These are phyloP conservation scores for Heliosperma pusillum DNA, from an alignment of 148 eudicot species.

Conservation along the genomic window DNA sequence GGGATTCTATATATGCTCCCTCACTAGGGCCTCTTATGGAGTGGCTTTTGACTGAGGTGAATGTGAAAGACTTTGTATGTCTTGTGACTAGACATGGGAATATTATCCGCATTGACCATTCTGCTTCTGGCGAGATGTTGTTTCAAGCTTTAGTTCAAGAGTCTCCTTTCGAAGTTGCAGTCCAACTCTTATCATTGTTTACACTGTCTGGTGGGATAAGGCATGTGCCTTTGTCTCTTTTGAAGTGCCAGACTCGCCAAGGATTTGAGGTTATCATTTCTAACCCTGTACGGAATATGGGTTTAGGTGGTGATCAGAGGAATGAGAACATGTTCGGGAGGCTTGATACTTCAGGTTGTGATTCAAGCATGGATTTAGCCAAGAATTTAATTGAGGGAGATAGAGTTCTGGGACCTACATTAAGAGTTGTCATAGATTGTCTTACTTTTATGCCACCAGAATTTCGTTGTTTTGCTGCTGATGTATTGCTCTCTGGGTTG, in stretches of 20 bases:
- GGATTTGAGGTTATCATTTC: conserved; percentile 63
- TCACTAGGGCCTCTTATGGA: conserved; percentile 78
- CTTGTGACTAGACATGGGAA: conserved; percentile 66
- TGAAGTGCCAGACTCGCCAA: conserved; percentile 67
- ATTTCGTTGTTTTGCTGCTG: conserved; percentile 66
- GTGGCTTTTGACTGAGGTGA: conserved; percentile 68
- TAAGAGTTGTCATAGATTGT: conserved; percentile 71
- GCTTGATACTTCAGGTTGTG: conserved; percentile 18
- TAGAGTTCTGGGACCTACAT: conserved; percentile 29
- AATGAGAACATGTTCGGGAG: conserved; percentile 19
- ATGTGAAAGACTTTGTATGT: conserved; percentile 58
- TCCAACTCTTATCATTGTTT: conserved; percentile 62
- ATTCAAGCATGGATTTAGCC: conserved; percentile 12
- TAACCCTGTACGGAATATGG: conserved; percentile 30
- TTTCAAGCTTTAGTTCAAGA: conserved; percentile 64
- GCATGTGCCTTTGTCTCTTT: conserved; percentile 61
- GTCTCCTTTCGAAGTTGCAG: conserved; percentile 71
- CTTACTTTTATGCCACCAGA: conserved; percentile 70
- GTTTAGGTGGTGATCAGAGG: conserved; percentile 13
- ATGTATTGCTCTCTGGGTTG: conserved; percentile 71
- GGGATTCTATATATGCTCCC: conserved; percentile 76
- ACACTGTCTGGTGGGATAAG: conserved; percentile 70
- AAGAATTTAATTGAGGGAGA: conserved; percentile 23
- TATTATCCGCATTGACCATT: conserved; percentile 67
- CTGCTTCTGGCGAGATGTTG: conserved; percentile 63